Evolutionary conservation across 2,329 filamentous ascomycete species (phyloP).

Genomic region (Calonectria fujianensis): DNA sequence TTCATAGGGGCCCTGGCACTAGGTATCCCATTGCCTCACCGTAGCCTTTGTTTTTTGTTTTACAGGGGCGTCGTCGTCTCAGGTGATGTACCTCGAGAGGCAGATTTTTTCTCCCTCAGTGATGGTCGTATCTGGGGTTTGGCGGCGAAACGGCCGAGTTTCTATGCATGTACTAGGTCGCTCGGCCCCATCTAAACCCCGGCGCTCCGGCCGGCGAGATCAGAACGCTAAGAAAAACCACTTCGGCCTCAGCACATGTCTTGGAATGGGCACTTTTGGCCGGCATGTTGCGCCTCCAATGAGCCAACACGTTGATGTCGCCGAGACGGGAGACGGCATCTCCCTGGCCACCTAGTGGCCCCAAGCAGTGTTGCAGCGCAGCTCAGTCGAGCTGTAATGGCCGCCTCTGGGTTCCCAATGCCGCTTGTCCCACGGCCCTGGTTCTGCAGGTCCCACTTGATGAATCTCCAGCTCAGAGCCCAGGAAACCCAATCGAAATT

Average conservation of each 20-base stretch:
- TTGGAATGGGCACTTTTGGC: conserved; percentile 20
- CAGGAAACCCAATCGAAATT: conserved; percentile 32
- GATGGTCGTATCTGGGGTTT: neutral
- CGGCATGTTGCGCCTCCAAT: neutral
- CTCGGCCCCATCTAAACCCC: conserved; percentile 43
- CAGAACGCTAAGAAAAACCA: conserved; percentile 23
- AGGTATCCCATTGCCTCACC: neutral
- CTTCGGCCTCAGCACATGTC: conserved; percentile 25
- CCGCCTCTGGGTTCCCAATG: conserved; percentile 12
- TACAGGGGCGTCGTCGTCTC: conserved; percentile 2
- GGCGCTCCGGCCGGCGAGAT: conserved; percentile 42
- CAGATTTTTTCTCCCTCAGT: neutral
- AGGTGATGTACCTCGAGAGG: conserved; percentile 13
- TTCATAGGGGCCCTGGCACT: conserved; percentile 4
- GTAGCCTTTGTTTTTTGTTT: neutral
- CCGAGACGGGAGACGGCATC: conserved; percentile 43
- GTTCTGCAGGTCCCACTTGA: conserved; percentile 37
- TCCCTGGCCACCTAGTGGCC: neutral
- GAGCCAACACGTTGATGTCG: conserved; percentile 1
- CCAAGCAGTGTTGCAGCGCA: conserved; percentile 25
- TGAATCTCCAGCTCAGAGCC: conserved; percentile 29
- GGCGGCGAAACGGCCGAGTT: conserved; percentile 50
- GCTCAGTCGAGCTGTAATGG: conserved; percentile 19
- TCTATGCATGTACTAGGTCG: conserved; percentile 43
- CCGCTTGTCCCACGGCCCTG: conserved; percentile 33